Evolutionary conservation across 441 rosid species (phyloP), one percentile per base, ranked within the genome.

Genomic region (Pelargonium australe): DNA sequence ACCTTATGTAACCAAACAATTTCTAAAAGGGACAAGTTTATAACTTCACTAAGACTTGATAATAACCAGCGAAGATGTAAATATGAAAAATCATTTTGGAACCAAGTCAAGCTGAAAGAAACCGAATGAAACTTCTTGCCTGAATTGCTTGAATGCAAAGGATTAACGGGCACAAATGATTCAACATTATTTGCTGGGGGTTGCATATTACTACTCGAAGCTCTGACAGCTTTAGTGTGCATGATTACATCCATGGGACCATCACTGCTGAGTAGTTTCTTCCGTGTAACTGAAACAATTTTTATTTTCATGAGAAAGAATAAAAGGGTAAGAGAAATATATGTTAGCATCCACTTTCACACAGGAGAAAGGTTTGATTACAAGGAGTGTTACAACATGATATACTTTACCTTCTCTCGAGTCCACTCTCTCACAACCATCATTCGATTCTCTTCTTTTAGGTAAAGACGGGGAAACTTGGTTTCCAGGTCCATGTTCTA

Each of bases 361-460:
- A 13, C 16, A 49, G 16, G 10, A 45, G 51, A 45, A 49, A 12
- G 57, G 4, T 49, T 49, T 5, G 13, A 16, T 2, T 12, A 5
- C 57, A 11, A 49, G 57, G 14, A 49, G n/a, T 49, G 4, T 12
- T 16, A 49, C 16, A 49, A 49, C 57, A 49, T 49, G 57, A 49
- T 14, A 12, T 13, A 49, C 17, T 13, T 4, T n/a, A 49, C 17
- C 57, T 49, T 49, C 57, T 12, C 16, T 49, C 57, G 16, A 49
- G 57, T 16, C 57, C 57, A 49, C 57, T 49, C 57, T 49, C 57
- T 16, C 57, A 49, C 57, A 12, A 49, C 57, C 11, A 49, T 49
- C 57, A 49, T 49, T 11, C 23, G 23, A 20, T 49, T 49, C 17
- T 49, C 57, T 49, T 12, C 57, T 49, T 49, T 49, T 49, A 12